Base-by-base conservation (phyloP, 345 rosid genomes). In the Eucalyptus tenuipes region DNA sequence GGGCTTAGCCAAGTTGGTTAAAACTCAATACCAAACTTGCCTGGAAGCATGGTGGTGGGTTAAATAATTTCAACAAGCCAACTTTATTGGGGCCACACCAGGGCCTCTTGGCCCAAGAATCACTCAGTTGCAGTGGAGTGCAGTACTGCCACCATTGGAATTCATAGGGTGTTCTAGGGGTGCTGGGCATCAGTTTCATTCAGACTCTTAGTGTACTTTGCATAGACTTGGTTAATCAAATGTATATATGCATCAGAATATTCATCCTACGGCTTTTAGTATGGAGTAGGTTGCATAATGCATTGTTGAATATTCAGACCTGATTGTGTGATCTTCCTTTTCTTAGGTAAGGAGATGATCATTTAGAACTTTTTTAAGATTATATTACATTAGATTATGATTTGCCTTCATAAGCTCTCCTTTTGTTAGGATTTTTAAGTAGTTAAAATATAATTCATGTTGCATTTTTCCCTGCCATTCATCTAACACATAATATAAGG, bases 401-500 rank as follows among this genome's bases (percentile, higher is more conserved):
- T 75, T 75, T 40, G 27, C 82, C 47, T 75, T 75, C 27, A 6
- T 75, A 75, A 75, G 29, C 84, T 75, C 29, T 64, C 20, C 20
- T 14, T n/a, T 40, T 40, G 84, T 22, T 40, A 20, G 47, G 24
- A 37, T 37, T 87, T 87, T 87, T 86, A 68, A 75, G 88, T 86
- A 64, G n/a, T 50, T 90, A 24, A 48, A 64, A 29, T 84, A 68
- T 71, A 40, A 55, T 88, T 90, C n/a, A 40, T 47, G 86, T 90
- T 53, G 88, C 55, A 49, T 88, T 88, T 86, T 82, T 92, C 89
- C 91, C 89, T 91, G 91, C 92, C 90, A 49, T 81, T 88, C 92
- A 88, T 66, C 91, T 89, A 50, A 92, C 91, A 94, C 91, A 88
- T 88, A 85, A 68, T 91, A 90, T 92, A 92, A 89, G 91, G 93